These are phyloP conservation scores for Trichaptum fuscoviolaceum DNA, from an alignment of 768 basidiomycete species.

Conservation along the genomic window DNA sequence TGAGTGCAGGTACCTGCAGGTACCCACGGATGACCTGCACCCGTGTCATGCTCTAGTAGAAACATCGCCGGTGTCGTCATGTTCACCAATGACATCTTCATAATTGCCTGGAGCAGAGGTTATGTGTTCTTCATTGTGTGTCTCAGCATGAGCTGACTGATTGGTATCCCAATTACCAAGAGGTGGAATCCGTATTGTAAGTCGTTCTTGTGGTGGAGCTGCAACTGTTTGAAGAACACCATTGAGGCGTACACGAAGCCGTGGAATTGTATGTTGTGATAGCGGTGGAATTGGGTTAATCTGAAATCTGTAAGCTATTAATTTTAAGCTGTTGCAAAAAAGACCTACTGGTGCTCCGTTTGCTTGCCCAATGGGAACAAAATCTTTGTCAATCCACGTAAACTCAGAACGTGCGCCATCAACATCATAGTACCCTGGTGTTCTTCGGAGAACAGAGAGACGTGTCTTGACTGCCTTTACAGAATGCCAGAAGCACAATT, in stretches of 20 bases:
- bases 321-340: constrained; percentile 4
- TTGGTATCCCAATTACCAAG: too few relatives aligned
- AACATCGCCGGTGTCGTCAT: constrained; percentile 7
- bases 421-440: constrained; percentile 25
- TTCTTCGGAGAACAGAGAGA: constrained; percentile 19
- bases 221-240: constrained; percentile 10
- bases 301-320: neutral
- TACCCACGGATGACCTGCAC: too few relatives aligned
- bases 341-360: neutral
- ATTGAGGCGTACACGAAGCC: constrained; percentile 11
- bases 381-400: constrained; percentile 21
- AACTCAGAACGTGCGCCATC: constrained; percentile 22
- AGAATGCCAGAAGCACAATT: constrained; percentile 35
- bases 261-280: constrained; percentile 12
- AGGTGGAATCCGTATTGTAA: too few relatives aligned
- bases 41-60: too few relatives aligned
- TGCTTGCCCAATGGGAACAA: constrained; percentile 22
- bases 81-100: too few relatives aligned
- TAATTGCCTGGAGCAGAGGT: too few relatives aligned
- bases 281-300: constrained; percentile 6
- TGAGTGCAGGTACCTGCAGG: too few relatives aligned
- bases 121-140: neutral
- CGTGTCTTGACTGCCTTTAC: constrained; percentile 26
- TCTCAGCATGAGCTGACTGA: too few relatives aligned
- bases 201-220: neutral